phyloP scores from a whole-genome alignment of 2,329 filamentous ascomycete genomes.

The Diaporthe destruens region DNA sequence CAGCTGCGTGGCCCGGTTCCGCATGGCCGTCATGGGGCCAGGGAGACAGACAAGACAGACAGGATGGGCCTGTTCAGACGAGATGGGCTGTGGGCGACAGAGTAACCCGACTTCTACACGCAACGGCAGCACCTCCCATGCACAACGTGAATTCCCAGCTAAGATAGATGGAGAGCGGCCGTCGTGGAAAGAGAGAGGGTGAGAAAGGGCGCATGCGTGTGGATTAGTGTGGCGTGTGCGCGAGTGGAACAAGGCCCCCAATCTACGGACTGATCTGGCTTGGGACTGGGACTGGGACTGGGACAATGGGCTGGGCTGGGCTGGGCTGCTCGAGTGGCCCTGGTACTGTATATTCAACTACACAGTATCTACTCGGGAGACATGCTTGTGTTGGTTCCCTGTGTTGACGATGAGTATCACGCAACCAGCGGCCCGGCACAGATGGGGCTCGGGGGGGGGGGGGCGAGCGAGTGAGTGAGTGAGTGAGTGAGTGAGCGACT shows the following conservation, averaged over 20 bases:
- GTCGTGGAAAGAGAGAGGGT: not conserved
- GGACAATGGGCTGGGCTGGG: not conserved
- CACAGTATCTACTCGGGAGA: not conserved
- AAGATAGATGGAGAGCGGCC: conserved; percentile 14
- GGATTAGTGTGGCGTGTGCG: conserved; percentile 19
- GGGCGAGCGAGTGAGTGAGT: not conserved
- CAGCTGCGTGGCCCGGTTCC: conserved; percentile 23
- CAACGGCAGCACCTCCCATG: not conserved
- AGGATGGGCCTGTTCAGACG: not conserved
- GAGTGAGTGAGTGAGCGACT: not conserved
- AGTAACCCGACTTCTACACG: conserved; percentile 8
- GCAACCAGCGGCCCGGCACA: not conserved
- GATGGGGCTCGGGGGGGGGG: not conserved
- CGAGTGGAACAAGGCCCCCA: conserved; percentile 1
- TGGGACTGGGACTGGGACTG: not conserved
- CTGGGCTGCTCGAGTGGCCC: not conserved
- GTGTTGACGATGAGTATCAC: not conserved
- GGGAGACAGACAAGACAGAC: not conserved
- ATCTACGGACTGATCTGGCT: not conserved
- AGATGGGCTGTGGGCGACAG: not conserved
- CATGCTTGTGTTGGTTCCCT: not conserved
- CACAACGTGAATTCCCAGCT: not conserved
- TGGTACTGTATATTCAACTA: not conserved
- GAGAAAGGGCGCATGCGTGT: conserved; percentile 3
- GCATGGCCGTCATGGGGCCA: conserved; percentile 23